A percentile compares a stretch with the other conserved stretches of the same genome.
These are phyloP conservation scores for Parsonsia alboflavescens DNA, from an alignment of 257 asterid genomes.

Conservation along the genomic window DNA sequence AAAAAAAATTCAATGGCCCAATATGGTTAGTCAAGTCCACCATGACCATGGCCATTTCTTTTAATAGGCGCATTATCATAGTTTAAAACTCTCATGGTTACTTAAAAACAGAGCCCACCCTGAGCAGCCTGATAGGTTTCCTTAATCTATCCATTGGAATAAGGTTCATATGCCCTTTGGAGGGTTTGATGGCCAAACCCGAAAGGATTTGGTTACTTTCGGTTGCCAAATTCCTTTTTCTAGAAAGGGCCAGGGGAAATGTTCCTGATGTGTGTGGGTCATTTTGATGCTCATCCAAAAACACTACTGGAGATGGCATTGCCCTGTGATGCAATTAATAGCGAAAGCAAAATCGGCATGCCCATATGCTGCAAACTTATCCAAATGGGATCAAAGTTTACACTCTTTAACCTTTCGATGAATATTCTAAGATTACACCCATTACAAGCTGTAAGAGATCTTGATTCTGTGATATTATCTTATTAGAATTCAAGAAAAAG, in stretches of 20 bases:
- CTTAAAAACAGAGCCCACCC: too few species aligned
- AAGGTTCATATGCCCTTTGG: neutral
- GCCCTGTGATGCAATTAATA: neutral
- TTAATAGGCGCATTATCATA: too few species aligned
- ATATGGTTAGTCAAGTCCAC: neutral
- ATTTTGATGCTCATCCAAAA: neutral
- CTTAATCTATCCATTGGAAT: neutral
- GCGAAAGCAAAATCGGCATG: neutral
- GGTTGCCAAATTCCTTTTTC: conserved; percentile 3
- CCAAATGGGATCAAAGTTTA: neutral
- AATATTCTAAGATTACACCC: too few species aligned
- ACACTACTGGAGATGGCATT: neutral
- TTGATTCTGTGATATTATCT: too few species aligned
- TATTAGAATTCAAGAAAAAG: too few species aligned
- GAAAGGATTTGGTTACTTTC: neutral
- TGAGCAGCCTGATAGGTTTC: neutral
- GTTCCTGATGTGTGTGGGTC: neutral
- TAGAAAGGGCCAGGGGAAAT: neutral
- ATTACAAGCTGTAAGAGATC: too few species aligned
- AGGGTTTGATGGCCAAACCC: neutral
- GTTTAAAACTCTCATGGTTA: too few species aligned
- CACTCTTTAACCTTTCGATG: too few species aligned
- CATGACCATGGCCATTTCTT: too few species aligned
- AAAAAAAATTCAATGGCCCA: neutral
- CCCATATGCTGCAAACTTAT: neutral